phyloP scores from a whole-genome alignment of 176 grass and related monocot species.

The Echinochloa phyllopogon region DNA sequence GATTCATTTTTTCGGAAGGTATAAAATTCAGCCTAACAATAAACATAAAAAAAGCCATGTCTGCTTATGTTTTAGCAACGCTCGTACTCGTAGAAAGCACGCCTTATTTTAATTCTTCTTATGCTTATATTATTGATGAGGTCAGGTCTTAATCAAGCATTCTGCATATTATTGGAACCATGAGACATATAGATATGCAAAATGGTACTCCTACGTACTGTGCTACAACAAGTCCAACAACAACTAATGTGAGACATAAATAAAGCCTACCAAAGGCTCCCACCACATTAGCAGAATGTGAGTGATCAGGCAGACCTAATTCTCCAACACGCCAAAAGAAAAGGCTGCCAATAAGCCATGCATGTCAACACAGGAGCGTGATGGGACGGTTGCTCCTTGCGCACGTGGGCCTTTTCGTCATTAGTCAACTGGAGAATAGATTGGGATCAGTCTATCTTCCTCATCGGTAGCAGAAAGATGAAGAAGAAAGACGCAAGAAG shows the following conservation, averaged over 20 bases:
- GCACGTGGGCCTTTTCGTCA: constrained; percentile 3
- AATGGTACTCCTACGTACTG: not conserved
- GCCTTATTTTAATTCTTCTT: not conserved
- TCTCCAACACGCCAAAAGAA: not conserved
- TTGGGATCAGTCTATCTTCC: no score
- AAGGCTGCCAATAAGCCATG: not conserved
- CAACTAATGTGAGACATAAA: not conserved
- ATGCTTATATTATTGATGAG: not conserved
- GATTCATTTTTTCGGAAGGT: no score
- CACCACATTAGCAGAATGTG: not conserved
- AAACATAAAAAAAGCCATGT: no score
- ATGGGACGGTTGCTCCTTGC: not conserved
- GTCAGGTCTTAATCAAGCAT: not conserved
- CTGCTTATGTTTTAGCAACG: not conserved
- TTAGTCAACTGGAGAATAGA: no score
- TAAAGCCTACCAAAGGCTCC: not conserved
- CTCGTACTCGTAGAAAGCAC: not conserved
- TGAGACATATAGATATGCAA: not conserved
- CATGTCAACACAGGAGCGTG: not conserved
- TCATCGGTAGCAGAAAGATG: no score
- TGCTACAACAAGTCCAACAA: not conserved
- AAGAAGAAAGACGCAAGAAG: no score
- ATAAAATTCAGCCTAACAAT: no score
- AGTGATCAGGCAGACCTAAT: constrained; percentile 32
- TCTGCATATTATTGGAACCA: not conserved